Evolutionary conservation across 1,284 basidiomycete species (phyloP).

Genomic region (Apiotrichum gracile): DNA sequence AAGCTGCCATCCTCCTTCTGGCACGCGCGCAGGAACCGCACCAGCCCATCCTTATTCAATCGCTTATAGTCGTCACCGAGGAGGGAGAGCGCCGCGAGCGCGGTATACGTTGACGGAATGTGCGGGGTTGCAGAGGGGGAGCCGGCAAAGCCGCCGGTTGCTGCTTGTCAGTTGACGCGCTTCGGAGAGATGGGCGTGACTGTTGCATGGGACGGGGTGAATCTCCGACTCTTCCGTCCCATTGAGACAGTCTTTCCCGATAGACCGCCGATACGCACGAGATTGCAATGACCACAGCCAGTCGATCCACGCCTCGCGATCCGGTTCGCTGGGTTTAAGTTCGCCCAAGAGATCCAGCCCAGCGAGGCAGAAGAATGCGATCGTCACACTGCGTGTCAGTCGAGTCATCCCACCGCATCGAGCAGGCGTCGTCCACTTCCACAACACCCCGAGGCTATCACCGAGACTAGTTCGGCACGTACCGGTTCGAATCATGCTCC

Average conservation of each 20-base stretch:
- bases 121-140: conserved; percentile 65
- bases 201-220: no score
- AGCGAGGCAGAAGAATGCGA: conserved; percentile 79
- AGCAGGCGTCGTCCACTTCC: no score
- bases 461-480: no score
- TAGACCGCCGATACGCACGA: conserved; percentile 39
- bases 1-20: conserved; percentile 80
- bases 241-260: no score
- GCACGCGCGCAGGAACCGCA: conserved; percentile 61
- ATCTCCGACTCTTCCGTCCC: no score
- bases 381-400: conserved; percentile 56
- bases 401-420: not conserved
- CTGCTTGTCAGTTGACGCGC: conserved; percentile 28
- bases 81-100: conserved; percentile 70
- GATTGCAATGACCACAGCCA: conserved; percentile 87
- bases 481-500: conserved; percentile 45
- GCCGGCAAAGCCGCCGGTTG: conserved; percentile 67
- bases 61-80: conserved; percentile 69
- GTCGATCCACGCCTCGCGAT: conserved; percentile 61
- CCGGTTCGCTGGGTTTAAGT: conserved; percentile 51
- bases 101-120: conserved; percentile 89
- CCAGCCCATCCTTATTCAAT: conserved; percentile 61
- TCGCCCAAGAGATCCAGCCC: conserved; percentile 65
- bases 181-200: not conserved
- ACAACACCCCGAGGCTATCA: no score